Evolutionary conservation across 2,329 filamentous ascomycete genomes (phyloP).

Genomic region (Fusarium ramigenum): DNA sequence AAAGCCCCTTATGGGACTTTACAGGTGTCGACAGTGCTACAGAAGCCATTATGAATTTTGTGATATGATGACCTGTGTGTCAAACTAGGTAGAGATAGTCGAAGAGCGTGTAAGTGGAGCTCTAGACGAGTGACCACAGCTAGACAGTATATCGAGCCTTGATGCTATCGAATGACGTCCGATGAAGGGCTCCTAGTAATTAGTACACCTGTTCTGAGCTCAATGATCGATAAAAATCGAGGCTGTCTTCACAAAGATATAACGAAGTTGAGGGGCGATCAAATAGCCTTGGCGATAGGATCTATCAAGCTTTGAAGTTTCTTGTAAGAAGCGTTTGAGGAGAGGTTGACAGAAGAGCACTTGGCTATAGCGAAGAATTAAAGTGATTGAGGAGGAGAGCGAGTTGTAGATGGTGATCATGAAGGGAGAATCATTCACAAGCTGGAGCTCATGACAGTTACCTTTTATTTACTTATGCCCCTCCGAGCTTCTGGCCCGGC

Average conservation of each 20-base stretch:
- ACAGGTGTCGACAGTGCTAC: slow-evolving; percentile 85
- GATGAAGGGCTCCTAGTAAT: slow-evolving; percentile 66
- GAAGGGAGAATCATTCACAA: slow-evolving; percentile 36
- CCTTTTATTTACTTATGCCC: slow-evolving; percentile 59
- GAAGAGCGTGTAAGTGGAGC: slow-evolving; percentile 37
- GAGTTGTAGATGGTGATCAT: slow-evolving; percentile 37
- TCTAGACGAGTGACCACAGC: slow-evolving; percentile 59
- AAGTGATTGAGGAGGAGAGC: slow-evolving; percentile 18
- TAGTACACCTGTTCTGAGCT: slow-evolving; percentile 56
- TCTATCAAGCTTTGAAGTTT: slow-evolving; percentile 55
- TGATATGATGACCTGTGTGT: slow-evolving; percentile 15
- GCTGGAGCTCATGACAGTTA: slow-evolving; percentile 36
- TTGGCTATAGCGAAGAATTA: slow-evolving; percentile 21
- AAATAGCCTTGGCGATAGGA: slow-evolving; percentile 59
- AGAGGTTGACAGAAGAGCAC: slow-evolving; percentile 40
- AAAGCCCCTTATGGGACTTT: slow-evolving; percentile 94
- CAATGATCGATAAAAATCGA: slow-evolving; percentile 60
- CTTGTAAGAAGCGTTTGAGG: slow-evolving; percentile 38
- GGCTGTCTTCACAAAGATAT: slow-evolving; percentile 53
- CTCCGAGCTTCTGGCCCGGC: slow-evolving; percentile 49
- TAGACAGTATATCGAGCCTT: slow-evolving; percentile 51
- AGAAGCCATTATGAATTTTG: slow-evolving; percentile 75
- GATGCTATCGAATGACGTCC: slow-evolving; percentile 61
- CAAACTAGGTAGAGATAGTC: slow-evolving; percentile 5
- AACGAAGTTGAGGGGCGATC: slow-evolving; percentile 59